These are phyloP conservation scores for Dioscorea dumetorum DNA, from an alignment of 106 monocot species.

Conservation along the genomic window DNA sequence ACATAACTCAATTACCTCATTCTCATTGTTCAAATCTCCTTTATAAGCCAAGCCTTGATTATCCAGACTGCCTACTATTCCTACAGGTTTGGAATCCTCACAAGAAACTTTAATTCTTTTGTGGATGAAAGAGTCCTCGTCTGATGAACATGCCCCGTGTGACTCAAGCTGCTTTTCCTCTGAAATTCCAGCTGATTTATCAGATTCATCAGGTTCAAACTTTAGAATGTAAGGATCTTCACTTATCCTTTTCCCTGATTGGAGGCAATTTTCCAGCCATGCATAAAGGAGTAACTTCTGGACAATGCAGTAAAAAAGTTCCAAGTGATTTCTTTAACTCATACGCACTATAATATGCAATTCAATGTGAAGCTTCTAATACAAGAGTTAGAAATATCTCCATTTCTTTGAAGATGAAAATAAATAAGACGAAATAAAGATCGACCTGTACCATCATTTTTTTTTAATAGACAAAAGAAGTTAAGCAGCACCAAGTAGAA, in stretches of 20 bases:
- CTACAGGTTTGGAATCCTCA: constrained; percentile 9
- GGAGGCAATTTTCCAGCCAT: constrained; percentile 79
- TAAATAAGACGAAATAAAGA: neutral
- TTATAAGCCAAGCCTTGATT: constrained; percentile 7
- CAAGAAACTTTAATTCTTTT: constrained; percentile 14
- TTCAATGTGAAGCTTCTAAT: neutral
- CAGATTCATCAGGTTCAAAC: constrained; percentile 12
- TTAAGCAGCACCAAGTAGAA: neutral
- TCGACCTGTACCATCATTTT: neutral
- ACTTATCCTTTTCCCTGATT: constrained; percentile 53
- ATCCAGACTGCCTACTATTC: neutral
- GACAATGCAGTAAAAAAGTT: neutral
- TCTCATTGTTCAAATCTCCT: constrained; percentile 2
- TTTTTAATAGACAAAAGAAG: neutral
- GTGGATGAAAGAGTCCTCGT: constrained; percentile 1
- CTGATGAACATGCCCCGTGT: constrained; percentile 2
- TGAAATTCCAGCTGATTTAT: constrained; percentile 6
- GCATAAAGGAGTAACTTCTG: constrained; percentile 58
- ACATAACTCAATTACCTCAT: too few species aligned
- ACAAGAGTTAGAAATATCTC: neutral
- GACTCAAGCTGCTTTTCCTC: constrained; percentile 2
- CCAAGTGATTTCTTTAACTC: neutral
- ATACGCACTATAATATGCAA: neutral
- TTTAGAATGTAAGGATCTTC: constrained; percentile 42
- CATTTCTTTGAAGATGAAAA: neutral